phyloP scores from a whole-genome alignment of 2,329 filamentous ascomycete genomes.

The Fusarium dlaminii region DNA sequence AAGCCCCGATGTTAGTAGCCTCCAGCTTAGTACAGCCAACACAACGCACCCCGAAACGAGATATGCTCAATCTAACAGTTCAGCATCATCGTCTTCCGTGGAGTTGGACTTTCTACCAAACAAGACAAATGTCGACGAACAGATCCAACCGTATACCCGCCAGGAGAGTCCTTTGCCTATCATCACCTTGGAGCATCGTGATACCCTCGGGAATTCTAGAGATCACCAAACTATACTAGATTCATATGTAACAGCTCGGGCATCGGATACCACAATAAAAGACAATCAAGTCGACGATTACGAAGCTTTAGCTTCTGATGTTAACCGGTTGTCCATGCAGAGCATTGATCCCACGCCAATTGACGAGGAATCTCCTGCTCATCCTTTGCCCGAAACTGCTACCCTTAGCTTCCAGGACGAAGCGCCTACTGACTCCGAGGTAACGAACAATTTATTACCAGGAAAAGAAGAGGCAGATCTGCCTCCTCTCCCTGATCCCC shows the following conservation, averaged over 20 bases:
- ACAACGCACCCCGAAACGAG: background rate
- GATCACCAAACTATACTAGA: constrained; percentile 30
- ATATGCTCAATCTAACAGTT: background rate
- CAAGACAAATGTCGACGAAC: background rate
- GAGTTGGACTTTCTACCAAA: constrained; percentile 5
- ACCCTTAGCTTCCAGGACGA: background rate
- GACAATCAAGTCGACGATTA: background rate
- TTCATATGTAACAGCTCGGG: background rate
- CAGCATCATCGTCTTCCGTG: background rate
- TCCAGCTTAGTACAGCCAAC: background rate
- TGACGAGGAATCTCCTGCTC: constrained; percentile 34
- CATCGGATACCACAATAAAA: background rate
- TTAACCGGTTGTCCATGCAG: constrained; percentile 44
- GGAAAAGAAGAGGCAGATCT: constrained; percentile 24
- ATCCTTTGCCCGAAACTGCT: background rate
- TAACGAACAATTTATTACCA: background rate
- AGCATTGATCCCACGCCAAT: constrained; percentile 54
- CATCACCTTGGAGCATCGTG: constrained; percentile 35
- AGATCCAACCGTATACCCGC: background rate
- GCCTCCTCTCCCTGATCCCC: constrained; percentile 57
- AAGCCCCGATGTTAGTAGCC: constrained; percentile 24
- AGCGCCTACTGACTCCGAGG: background rate
- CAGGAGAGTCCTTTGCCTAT: constrained; percentile 22
- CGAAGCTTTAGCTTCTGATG: constrained; percentile 11
- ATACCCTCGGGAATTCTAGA: constrained; percentile 20